Percentiles rank a stretch among this genome's conserved stretches.
Evolutionary conservation across 176 grass and related monocot species (phyloP).

Genomic region (Hordeum marinum): DNA sequence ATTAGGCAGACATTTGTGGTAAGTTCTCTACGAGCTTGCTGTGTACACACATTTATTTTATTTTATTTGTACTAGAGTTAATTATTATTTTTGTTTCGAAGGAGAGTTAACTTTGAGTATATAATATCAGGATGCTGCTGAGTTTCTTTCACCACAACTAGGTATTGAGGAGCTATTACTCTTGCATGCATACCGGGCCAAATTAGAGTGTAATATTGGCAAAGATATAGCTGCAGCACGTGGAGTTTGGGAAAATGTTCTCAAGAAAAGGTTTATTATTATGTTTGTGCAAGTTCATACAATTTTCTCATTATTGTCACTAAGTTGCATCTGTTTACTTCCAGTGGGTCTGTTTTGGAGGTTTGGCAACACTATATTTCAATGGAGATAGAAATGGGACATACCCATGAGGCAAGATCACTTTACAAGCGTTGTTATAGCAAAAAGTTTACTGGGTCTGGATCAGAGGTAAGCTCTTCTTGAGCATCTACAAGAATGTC

Average conservation of each 20-base stretch:
- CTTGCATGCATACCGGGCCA: conserved; percentile 77
- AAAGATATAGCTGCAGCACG: conserved; percentile 70
- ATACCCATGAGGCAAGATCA: conserved; percentile 72
- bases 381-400: conserved; percentile 72
- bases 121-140: conserved; percentile 65
- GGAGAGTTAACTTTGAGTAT: conserved; percentile 24
- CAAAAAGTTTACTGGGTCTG: conserved; percentile 75
- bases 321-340: conserved; percentile 36
- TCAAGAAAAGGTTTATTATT: conserved; percentile 70
- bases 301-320: background rate
- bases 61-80: background rate
- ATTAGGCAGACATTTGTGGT: conserved; percentile 84
- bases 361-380: conserved; percentile 74
- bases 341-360: conserved; percentile 78
- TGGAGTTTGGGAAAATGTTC: conserved; percentile 78
- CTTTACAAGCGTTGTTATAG: conserved; percentile 94
- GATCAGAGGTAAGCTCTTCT: conserved; percentile 76
- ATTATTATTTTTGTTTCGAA: background rate
- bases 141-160: conserved; percentile 62
- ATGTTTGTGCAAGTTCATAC: conserved; percentile 7
- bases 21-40: conserved; percentile 16
- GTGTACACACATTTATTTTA: background rate
- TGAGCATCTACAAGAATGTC: background rate
- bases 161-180: conserved; percentile 58
- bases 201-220: conserved; percentile 69